Conservation (phyloP, 345 rosid species). For the Sisymbrium irio region DNA sequence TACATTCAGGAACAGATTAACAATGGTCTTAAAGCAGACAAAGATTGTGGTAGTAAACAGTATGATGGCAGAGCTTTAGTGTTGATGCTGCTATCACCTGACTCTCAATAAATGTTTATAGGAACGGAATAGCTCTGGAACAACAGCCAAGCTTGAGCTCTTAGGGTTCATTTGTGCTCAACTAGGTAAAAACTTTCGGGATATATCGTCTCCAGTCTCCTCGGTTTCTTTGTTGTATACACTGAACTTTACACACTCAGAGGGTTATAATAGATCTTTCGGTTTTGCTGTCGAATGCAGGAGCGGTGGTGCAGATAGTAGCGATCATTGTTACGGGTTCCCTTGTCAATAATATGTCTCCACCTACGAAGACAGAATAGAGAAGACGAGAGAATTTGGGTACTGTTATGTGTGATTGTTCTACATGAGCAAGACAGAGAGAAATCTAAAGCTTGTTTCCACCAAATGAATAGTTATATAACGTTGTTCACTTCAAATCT, state of each 20-base stretch:
- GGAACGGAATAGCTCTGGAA: conserved; percentile 34
- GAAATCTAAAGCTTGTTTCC: neutral
- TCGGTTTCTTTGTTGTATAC: neutral
- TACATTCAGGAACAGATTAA: too few species aligned
- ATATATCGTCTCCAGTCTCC: too few species aligned
- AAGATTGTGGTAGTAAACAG: too few species aligned
- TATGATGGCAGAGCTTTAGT: too few species aligned
- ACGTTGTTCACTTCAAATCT: neutral
- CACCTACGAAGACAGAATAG: conserved; percentile 52
- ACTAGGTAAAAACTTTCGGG: conserved; percentile 38
- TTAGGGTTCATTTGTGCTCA: conserved; percentile 37
- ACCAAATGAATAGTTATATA: neutral
- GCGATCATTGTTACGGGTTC: conserved; percentile 39
- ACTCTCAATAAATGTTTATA: too few species aligned
- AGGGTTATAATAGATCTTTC: neutral
- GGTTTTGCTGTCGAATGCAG: conserved; percentile 29
- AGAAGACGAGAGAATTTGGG: neutral
- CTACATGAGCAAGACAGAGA: conserved; percentile 6
- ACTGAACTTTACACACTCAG: neutral
- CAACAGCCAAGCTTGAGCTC: conserved; percentile 39
- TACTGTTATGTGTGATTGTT: conserved; percentile 1
- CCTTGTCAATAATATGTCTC: conserved; percentile 69
- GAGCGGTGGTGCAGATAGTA: conserved; percentile 45
- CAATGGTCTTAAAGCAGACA: too few species aligned
- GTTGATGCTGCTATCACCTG: too few species aligned